Conservation (phyloP, 805 yeast genomes). For the Wickerhamiella hasegawae region DNA sequence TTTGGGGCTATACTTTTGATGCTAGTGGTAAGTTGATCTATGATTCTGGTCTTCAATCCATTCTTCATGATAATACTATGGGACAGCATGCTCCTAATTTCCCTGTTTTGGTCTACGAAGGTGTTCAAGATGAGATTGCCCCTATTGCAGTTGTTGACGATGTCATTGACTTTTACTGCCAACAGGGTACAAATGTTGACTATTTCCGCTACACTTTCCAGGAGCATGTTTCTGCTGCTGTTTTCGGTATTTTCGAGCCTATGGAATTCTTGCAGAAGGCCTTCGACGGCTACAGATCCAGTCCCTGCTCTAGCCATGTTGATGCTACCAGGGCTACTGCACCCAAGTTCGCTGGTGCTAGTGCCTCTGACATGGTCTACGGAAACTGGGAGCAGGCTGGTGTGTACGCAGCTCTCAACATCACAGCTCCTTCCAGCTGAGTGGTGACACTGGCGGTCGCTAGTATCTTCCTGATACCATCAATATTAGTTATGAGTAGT, state of each 20-base stretch:
- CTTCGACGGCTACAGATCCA: slow-evolving; percentile 2
- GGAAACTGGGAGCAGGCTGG: background rate
- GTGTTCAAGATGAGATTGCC: slow-evolving; percentile 15
- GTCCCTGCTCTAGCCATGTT: background rate
- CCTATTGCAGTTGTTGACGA: slow-evolving; percentile 11
- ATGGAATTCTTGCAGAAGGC: slow-evolving; percentile 1
- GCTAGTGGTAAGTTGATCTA: slow-evolving; percentile 11
- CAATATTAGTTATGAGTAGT: too few species aligned
- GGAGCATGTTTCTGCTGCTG: slow-evolving; percentile 1
- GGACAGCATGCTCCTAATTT: slow-evolving; percentile 13
- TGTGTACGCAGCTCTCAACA: too few species aligned
- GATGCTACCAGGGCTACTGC: slow-evolving; percentile 4
- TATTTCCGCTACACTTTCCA: slow-evolving; percentile 12
- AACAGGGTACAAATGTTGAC: slow-evolving; percentile 12
- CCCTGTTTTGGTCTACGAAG: slow-evolving; percentile 17
- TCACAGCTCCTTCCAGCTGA: too few species aligned
- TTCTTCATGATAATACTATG: slow-evolving; percentile 12
- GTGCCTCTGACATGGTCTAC: background rate
- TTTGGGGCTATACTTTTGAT: slow-evolving; percentile 9
- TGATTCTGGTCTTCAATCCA: slow-evolving; percentile 4
- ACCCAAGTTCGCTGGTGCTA: background rate
- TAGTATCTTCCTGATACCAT: too few species aligned
- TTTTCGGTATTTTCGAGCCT: slow-evolving; percentile 2
- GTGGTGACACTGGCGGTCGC: too few species aligned
- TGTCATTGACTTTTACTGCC: slow-evolving; percentile 14